These are phyloP conservation scores for Aphanomyces astaci DNA, from an alignment of 352 stramenopile species.

Conservation along the genomic window DNA sequence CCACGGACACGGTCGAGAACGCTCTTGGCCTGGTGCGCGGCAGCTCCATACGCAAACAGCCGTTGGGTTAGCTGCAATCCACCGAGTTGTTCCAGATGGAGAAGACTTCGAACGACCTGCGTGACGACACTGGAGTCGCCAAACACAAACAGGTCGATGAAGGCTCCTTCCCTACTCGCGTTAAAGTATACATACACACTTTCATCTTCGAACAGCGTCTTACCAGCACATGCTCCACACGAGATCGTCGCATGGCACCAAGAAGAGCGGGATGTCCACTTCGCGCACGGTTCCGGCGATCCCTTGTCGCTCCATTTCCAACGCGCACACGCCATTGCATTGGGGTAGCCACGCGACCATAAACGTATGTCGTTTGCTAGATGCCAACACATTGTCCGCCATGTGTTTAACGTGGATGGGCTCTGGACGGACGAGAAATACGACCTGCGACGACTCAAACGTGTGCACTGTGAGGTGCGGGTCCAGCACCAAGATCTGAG, in stretches of 20 bases:
- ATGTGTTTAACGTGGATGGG: conserved; percentile 44
- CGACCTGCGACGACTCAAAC: conserved; percentile 36
- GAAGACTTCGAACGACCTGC: conserved; percentile 55
- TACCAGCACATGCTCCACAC: conserved; percentile 49
- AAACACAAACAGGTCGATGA: conserved; percentile 65
- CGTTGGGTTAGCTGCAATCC: conserved; percentile 21
- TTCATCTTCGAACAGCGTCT: too few species aligned
- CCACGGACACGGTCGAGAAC: conserved; percentile 4
- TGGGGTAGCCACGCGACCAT: conserved; percentile 54
- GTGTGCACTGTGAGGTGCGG: conserved; percentile 24
- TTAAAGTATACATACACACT: not conserved
- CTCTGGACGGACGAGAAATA: conserved; percentile 48
- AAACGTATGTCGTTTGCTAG: conserved; percentile 33
- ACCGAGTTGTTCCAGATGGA: conserved; percentile 33
- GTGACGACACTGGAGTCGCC: conserved; percentile 49
- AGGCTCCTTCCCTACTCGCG: conserved; percentile 35
- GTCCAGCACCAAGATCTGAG: conserved; percentile 43
- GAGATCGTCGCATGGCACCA: conserved; percentile 50
- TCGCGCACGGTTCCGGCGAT: conserved; percentile 46
- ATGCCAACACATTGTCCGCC: conserved; percentile 31
- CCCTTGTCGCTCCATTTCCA: conserved; percentile 73
- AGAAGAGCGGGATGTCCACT: conserved; percentile 42
- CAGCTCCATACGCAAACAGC: conserved; percentile 33
- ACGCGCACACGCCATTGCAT: conserved; percentile 42
- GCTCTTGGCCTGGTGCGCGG: not conserved